phyloP scores from a whole-genome alignment of 257 asterid species.

The Solanum tarijense region DNA sequence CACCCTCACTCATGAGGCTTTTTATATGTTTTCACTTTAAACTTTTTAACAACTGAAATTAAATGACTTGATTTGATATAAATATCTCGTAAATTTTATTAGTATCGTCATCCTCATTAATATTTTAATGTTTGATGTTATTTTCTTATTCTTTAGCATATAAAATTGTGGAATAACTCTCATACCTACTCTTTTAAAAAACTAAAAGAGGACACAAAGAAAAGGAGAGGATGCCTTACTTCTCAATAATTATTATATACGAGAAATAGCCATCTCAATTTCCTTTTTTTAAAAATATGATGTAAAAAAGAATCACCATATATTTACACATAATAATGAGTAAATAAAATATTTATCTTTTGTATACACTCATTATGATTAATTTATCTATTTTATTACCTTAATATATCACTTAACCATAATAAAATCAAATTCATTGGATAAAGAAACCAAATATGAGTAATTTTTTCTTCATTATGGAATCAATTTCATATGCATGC shows the following conservation, averaged over 20 bases:
- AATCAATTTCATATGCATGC: background rate
- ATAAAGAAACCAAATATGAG: background rate
- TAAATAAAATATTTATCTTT: background rate
- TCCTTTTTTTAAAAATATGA: background rate
- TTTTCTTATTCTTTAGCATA: background rate
- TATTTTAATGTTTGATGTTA: background rate
- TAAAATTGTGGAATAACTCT: background rate
- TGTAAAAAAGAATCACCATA: background rate
- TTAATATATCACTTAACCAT: background rate
- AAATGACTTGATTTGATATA: background rate
- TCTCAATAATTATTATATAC: background rate
- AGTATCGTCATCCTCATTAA: background rate
- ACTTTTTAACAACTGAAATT: background rate
- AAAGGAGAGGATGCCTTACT: background rate
- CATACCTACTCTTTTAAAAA: background rate
- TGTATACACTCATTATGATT: background rate
- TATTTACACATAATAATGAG: background rate
- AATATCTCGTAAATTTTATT: fast-evolving
- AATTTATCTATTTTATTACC: background rate
- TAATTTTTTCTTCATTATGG: background rate
- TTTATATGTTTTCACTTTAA: background rate
- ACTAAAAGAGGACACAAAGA: background rate
- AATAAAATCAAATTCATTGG: background rate
- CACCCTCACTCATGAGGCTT: background rate
- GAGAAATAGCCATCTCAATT: background rate